These are phyloP conservation scores for Ophiostoma sp. DNA, from an alignment of 2,329 filamentous ascomycete species.

Conservation along the genomic window DNA sequence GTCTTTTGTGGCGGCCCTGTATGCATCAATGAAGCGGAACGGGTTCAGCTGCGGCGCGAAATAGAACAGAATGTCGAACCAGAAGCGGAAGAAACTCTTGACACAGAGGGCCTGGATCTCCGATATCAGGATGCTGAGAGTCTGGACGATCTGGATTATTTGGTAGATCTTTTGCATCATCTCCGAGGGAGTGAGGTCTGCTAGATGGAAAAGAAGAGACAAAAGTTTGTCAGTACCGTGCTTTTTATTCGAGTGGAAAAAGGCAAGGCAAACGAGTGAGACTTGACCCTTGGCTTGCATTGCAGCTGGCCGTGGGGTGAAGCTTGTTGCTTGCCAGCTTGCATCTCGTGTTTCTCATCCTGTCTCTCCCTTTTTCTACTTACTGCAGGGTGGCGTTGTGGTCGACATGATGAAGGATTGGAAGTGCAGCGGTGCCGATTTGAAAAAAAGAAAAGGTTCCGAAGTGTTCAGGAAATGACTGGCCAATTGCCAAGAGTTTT, in stretches of 20 bases:
- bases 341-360: not conserved
- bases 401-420: not conserved
- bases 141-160: conserved; percentile 20
- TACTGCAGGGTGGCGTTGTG: not conserved
- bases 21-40: conserved; percentile 12
- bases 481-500: not conserved
- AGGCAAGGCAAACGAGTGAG: not conserved
- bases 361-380: not conserved
- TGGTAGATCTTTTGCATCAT: conserved; percentile 23
- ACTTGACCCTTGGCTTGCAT: not conserved
- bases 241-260: not conserved
- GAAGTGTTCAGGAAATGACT: not conserved
- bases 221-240: no score
- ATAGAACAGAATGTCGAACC: conserved; percentile 10
- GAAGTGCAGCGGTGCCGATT: not conserved
- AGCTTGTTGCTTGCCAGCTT: not conserved
- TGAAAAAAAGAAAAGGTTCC: not conserved
- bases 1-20: not conserved
- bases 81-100: not conserved
- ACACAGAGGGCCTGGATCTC: conserved; percentile 23
- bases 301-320: not conserved
- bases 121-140: conserved; percentile 17
- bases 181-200: not conserved
- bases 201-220: not conserved
- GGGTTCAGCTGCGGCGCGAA: conserved; percentile 22